Evolutionary conservation across 352 stramenopile genomes (phyloP).

Genomic region (Globisporangium barbulae): DNA sequence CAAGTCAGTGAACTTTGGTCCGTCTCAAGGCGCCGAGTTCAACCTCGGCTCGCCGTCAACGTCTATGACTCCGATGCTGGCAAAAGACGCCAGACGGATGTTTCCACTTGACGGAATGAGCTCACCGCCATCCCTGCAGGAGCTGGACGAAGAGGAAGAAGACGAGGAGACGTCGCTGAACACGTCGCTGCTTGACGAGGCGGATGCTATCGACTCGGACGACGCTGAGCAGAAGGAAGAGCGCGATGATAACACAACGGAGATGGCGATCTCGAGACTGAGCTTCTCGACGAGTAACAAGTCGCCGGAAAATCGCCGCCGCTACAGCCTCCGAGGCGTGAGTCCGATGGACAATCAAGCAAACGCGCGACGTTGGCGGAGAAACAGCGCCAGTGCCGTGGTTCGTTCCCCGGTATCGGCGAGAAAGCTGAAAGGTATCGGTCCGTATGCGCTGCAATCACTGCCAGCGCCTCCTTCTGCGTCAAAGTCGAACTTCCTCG

Average conservation of each 20-base stretch:
- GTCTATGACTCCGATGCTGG: constrained; percentile 83
- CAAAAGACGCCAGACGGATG: constrained; percentile 50
- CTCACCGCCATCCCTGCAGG: constrained; percentile 17
- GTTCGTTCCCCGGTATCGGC: constrained; percentile 16
- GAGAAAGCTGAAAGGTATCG: constrained; percentile 18
- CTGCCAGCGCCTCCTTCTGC: constrained; percentile 10
- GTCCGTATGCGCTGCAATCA: constrained; percentile 7
- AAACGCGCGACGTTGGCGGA: constrained; percentile 51
- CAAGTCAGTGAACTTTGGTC: constrained; percentile 85
- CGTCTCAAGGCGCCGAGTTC: constrained; percentile 75
- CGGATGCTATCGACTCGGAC: constrained; percentile 47
- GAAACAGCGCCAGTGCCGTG: constrained; percentile 32
- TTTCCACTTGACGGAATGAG: constrained; percentile 55
- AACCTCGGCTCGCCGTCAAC: constrained; percentile 74
- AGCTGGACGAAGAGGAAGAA: constrained; percentile 48
- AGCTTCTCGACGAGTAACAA: constrained; percentile 25
- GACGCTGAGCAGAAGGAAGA: constrained; percentile 31
- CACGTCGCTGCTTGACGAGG: constrained; percentile 79
- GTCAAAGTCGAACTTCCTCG: constrained; percentile 46
- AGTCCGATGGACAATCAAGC: constrained; percentile 77
- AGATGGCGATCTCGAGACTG: constrained; percentile 20
- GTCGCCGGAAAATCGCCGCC: constrained; percentile 32
- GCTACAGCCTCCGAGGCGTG: constrained; percentile 66
- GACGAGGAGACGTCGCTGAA: constrained; percentile 84
- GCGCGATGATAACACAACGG: constrained; percentile 6